A percentile compares a stretch with the other conserved stretches of the same genome.
phyloP scores from a whole-genome alignment of 2,329 filamentous ascomycete genomes.

The Raffaelea albimanens region DNA sequence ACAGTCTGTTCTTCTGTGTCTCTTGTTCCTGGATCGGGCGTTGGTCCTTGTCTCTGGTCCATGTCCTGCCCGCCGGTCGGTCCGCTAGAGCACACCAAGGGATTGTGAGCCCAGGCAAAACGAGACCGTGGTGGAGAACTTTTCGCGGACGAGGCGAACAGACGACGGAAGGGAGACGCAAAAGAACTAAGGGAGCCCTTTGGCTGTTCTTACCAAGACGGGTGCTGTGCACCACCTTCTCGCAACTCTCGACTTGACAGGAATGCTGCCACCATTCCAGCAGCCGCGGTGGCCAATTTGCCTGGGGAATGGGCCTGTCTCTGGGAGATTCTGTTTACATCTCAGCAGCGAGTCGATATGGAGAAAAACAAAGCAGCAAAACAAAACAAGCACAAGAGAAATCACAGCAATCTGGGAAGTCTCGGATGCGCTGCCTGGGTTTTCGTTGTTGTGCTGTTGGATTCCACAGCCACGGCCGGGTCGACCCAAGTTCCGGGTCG shows the following conservation, averaged over 20 bases:
- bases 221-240: background rate
- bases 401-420: background rate
- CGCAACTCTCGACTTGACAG: background rate
- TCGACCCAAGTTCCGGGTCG: too few relatives aligned
- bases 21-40: too few relatives aligned
- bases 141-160: too few relatives aligned
- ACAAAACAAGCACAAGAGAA: background rate
- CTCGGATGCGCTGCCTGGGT: background rate
- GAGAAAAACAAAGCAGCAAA: background rate
- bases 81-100: too few relatives aligned
- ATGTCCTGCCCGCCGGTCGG: too few relatives aligned
- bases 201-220: background rate
- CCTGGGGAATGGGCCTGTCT: background rate
- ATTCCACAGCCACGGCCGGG: too few relatives aligned
- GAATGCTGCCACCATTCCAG: constrained; percentile 2
- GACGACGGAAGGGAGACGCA: background rate
- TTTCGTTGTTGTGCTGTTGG: too few relatives aligned
- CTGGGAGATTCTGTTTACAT: background rate
- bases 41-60: background rate
- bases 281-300: background rate
- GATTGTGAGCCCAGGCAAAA: too few relatives aligned
- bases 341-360: too few relatives aligned
- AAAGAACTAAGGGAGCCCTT: background rate
- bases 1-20: too few relatives aligned
- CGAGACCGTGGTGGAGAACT: too few relatives aligned